A percentile compares a stretch with the other conserved stretches of the same genome.
These are phyloP conservation scores for Ceratocystis diversiconidia DNA, from an alignment of 2,329 filamentous ascomycete genomes.

Conservation along the genomic window DNA sequence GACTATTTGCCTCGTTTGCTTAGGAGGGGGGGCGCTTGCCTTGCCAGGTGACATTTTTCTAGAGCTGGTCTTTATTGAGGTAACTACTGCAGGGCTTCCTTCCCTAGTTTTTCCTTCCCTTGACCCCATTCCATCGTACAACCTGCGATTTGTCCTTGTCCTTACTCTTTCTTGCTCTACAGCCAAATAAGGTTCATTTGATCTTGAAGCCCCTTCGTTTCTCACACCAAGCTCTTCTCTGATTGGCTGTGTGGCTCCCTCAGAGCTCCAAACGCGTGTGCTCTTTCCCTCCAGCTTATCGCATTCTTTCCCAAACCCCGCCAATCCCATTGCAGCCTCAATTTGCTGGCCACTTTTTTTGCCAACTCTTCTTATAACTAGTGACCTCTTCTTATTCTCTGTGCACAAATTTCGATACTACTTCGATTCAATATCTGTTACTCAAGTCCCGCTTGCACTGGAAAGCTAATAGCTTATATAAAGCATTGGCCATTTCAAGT, in stretches of 20 bases:
- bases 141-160: not conserved
- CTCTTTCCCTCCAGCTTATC: conserved; percentile 1
- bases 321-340: not conserved
- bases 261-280: not conserved
- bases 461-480: not conserved
- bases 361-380: not conserved
- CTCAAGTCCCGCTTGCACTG: not conserved
- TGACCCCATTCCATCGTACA: not conserved
- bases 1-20: not conserved
- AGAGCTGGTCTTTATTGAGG: not conserved
- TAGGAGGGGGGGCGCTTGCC: not conserved
- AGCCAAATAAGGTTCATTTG: not conserved
- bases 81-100: not conserved
- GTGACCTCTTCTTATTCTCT: not conserved
- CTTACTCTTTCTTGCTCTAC: not conserved
- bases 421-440: too few species aligned
- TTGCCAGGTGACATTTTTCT: not conserved
- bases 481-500: not conserved
- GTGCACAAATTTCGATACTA: not conserved
- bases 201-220: not conserved
- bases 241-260: not conserved
- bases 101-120: not conserved
- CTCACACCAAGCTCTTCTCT: not conserved
- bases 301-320: conserved; percentile 5
- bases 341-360: not conserved